A percentile compares a stretch with the other conserved stretches of the same genome.
Evolutionary conservation across 257 asterid genomes (phyloP).

Genomic region (Verbascum thapsus): DNA sequence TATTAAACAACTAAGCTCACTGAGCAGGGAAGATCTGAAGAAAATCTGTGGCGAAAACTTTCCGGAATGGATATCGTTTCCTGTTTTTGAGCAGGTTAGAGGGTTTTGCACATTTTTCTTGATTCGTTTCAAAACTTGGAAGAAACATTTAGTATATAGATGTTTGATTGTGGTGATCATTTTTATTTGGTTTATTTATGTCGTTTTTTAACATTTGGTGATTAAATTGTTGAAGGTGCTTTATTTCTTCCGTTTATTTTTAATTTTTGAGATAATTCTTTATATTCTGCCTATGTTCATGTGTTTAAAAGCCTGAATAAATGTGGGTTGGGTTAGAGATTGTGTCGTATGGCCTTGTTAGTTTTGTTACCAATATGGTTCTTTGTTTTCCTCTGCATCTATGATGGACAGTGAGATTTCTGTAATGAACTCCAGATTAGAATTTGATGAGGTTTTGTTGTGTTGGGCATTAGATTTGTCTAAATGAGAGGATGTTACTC

Average conservation of each 20-base stretch:
- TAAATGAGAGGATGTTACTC: neutral
- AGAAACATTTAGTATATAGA: conserved; percentile 7
- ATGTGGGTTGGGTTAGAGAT: conserved; percentile 2
- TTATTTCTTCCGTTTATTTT: neutral
- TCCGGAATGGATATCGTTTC: conserved; percentile 98
- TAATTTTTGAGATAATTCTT: neutral
- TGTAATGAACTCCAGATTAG: neutral
- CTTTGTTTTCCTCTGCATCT: conserved; percentile 21
- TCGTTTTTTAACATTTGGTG: neutral
- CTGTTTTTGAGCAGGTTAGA: conserved; percentile 86
- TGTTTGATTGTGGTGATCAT: neutral
- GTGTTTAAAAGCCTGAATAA: conserved; percentile 7
- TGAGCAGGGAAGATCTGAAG: conserved; percentile 85
- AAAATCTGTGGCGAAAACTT: conserved; percentile 91
- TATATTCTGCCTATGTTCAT: neutral
- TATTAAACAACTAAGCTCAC: conserved; percentile 73
- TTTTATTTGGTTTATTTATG: conserved; percentile 2
- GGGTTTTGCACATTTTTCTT: conserved; percentile 6
- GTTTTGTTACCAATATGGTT: conserved; percentile 18
- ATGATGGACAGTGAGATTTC: neutral
- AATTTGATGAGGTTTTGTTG: conserved; percentile 14
- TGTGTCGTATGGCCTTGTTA: conserved; percentile 19
- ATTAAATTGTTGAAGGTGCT: conserved; percentile 4
- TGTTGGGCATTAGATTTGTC: conserved; percentile 1
- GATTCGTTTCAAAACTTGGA: conserved; percentile 17